A percentile compares a stretch with the other conserved stretches of the same genome.
phyloP scores from a whole-genome alignment of 108 stramenopile species.

The Cyclotella kingstonii region DNA sequence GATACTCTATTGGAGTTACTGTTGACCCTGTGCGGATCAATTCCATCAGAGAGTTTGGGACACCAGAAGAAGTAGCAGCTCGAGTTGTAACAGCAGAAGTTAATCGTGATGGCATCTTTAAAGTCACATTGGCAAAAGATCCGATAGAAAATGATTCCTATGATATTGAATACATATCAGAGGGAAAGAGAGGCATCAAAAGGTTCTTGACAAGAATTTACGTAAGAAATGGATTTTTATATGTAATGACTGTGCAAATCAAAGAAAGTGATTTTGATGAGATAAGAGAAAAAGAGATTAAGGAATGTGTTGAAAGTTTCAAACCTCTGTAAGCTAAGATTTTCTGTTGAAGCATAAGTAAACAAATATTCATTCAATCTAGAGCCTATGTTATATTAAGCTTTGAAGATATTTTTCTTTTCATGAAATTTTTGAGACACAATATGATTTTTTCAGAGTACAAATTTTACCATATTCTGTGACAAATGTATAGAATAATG shows the following conservation, averaged over 20 bases:
- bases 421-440: constrained; percentile 26
- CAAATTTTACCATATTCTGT: constrained; percentile 17
- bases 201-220: constrained; percentile 66
- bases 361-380: too few species aligned
- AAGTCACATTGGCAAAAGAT: constrained; percentile 74
- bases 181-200: constrained; percentile 74
- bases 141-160: constrained; percentile 54
- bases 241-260: constrained; percentile 77
- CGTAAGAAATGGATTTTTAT: constrained; percentile 52
- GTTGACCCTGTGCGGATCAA: constrained; percentile 80
- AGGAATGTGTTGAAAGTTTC: constrained; percentile 31
- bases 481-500: constrained; percentile 21
- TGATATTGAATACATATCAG: constrained; percentile 62
- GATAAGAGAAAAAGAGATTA: constrained; percentile 32
- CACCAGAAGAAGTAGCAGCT: constrained; percentile 80
- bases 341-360: too few species aligned
- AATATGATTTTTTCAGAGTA: too few species aligned
- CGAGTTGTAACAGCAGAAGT: constrained; percentile 81
- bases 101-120: constrained; percentile 82
- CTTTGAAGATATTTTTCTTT: too few species aligned
- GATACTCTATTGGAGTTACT: constrained; percentile 74
- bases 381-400: too few species aligned
- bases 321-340: constrained; percentile 25
- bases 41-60: constrained; percentile 65
- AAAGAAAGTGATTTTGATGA: constrained; percentile 51